Conservation (phyloP, 495 filamentous ascomycete genomes). For the Aspergillus indologenus region DNA sequence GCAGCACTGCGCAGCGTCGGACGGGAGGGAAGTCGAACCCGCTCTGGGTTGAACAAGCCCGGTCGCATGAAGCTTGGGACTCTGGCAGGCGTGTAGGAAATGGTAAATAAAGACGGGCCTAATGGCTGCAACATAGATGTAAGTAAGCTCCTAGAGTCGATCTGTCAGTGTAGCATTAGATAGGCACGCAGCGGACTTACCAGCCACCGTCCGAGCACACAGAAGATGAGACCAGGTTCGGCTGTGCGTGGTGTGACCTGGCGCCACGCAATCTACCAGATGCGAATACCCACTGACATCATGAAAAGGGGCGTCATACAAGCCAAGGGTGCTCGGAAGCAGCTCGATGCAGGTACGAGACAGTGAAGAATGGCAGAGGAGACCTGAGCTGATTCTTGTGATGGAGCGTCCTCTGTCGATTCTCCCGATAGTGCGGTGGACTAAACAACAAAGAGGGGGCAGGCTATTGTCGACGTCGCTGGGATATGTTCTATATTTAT, state of each 20-base stretch:
- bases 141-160: neutral
- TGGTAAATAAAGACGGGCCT: too few species aligned
- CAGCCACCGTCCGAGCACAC: neutral
- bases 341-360: neutral
- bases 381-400: neutral
- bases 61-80: neutral
- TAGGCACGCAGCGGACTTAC: neutral
- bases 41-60: neutral
- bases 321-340: neutral
- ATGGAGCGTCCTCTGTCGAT: too few species aligned
- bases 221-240: neutral
- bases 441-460: neutral
- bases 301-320: conserved; percentile 2
- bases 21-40: conserved; percentile 4
- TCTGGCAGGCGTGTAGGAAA: neutral
- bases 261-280: conserved; percentile 1
- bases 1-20: neutral
- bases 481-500: neutral
- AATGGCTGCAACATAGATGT: too few species aligned
- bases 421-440: neutral
- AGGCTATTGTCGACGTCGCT: neutral
- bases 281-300: neutral
- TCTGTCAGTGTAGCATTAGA: neutral
- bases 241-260: neutral
- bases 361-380: neutral